Evolutionary conservation across 768 basidiomycete genomes (phyloP), one percentile per base, ranked within the genome.

Genomic region (Agaricus sinodeliciosus): DNA sequence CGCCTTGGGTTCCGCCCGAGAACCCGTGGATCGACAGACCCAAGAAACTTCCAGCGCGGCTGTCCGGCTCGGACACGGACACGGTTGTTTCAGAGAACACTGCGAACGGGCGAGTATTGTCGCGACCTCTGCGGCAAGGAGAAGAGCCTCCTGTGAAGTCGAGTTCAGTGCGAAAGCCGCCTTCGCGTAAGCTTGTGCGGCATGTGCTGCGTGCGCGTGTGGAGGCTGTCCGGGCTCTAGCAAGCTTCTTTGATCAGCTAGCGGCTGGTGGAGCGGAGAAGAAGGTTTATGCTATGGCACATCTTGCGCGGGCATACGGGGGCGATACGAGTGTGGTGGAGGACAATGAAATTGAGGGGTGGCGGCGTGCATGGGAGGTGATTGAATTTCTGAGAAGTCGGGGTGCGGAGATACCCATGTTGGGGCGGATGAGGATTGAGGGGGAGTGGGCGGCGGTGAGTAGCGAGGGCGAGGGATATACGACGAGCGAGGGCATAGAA

Each of bases 161-260:
- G 31, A 66, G 65, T 25, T 60, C 67, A 3, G 64, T 60, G 47
- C 75, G 73, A 44, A 67, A 79, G 19, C 84, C 92, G 1, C 85
- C 91, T 9, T 85, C 90, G 8, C 83, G 90, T 42, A 80, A 84
- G 42, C 81, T 96, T 54, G 84, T 97, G 60, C 87, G 90, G 16
- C 91, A 96, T 68, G 88, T 96, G 52, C 73, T 97, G 48, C 79
- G 89, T 15, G 85, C 88, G 22, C 85, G 94, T n/a, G 78, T 84
- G 4, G 84, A 92, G 64, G 92, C 93, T 13, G 79, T 85, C 34
- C 81, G 83, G 55, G 82, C 84, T 5, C 78, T 97, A 15, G 84
- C 85, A 15, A 68, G 69, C 48, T 85, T 90, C 64, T 81, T 95
- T 54, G 77, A 80, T 34, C 77, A 85, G 50, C 69, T 94, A 54